A percentile compares a stretch with the other conserved stretches of the same genome.
Evolutionary conservation across 2,329 filamentous ascomycete species (phyloP).

Genomic region (Fusarium continuum): DNA sequence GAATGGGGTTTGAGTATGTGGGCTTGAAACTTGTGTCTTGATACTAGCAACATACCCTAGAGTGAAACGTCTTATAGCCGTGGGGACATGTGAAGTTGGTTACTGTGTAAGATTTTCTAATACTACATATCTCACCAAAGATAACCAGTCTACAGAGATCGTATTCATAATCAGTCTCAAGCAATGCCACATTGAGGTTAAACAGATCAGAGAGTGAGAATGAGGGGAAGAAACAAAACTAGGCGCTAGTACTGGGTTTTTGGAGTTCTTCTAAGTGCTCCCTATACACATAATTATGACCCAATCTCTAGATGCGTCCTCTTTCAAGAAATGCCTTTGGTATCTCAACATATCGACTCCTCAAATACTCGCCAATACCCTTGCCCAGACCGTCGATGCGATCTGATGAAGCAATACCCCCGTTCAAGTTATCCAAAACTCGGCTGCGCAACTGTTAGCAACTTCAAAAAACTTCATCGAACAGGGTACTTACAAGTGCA

Average conservation of each 20-base stretch:
- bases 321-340: constrained; percentile 55
- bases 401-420: constrained; percentile 54
- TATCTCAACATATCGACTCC: constrained; percentile 56
- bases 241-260: too few relatives aligned
- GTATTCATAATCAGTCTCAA: too few relatives aligned
- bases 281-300: not conserved
- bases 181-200: too few relatives aligned
- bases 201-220: too few relatives aligned
- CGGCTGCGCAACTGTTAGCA: constrained; percentile 30
- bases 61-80: too few relatives aligned
- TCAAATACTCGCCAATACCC: constrained; percentile 56
- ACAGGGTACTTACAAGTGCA: constrained; percentile 38
- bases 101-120: too few relatives aligned
- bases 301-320: constrained; percentile 41
- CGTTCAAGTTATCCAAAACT: constrained; percentile 57
- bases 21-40: not conserved
- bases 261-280: not conserved
- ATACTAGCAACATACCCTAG: too few relatives aligned
- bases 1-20: not conserved
- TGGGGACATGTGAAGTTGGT: too few relatives aligned
- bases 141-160: too few relatives aligned
- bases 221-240: too few relatives aligned
- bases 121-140: too few relatives aligned
- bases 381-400: constrained; percentile 58
- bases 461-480: too few relatives aligned